Evolutionary conservation across 768 basidiomycete genomes (phyloP).

Genomic region (Pleurotus ostreatus): DNA sequence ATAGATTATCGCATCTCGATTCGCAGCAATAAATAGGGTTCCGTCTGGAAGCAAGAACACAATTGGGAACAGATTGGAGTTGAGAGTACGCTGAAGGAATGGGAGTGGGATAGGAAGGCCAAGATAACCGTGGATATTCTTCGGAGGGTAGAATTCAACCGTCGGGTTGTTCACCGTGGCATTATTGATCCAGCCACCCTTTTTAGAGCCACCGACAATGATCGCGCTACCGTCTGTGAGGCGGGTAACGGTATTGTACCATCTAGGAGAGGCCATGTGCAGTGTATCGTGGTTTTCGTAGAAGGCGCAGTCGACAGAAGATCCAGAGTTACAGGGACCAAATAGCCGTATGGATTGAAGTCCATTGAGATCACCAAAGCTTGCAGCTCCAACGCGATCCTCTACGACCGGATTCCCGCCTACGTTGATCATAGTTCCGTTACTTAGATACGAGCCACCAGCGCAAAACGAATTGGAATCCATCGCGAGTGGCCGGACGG

Average conservation of each 20-base stretch:
- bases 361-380: constrained; percentile 75
- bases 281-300: constrained; percentile 61
- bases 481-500: constrained; percentile 56
- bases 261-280: constrained; percentile 73
- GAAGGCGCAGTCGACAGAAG: constrained; percentile 50
- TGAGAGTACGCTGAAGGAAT: constrained; percentile 68
- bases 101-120: constrained; percentile 62
- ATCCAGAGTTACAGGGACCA: constrained; percentile 53
- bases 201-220: constrained; percentile 78
- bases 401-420: constrained; percentile 80
- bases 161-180: constrained; percentile 78
- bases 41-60: constrained; percentile 70
- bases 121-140: constrained; percentile 60
- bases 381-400: constrained; percentile 56
- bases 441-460: constrained; percentile 71
- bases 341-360: constrained; percentile 72
- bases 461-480: constrained; percentile 86
- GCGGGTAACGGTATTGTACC: constrained; percentile 74
- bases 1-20: constrained; percentile 76
- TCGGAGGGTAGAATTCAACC: constrained; percentile 79
- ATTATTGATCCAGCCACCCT: constrained; percentile 87
- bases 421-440: constrained; percentile 75
- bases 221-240: constrained; percentile 77
- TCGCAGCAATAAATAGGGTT: constrained; percentile 71
- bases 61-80: constrained; percentile 81